phyloP scores from a whole-genome alignment of 202 grass and related monocot species.

The Musa balbisiana region DNA sequence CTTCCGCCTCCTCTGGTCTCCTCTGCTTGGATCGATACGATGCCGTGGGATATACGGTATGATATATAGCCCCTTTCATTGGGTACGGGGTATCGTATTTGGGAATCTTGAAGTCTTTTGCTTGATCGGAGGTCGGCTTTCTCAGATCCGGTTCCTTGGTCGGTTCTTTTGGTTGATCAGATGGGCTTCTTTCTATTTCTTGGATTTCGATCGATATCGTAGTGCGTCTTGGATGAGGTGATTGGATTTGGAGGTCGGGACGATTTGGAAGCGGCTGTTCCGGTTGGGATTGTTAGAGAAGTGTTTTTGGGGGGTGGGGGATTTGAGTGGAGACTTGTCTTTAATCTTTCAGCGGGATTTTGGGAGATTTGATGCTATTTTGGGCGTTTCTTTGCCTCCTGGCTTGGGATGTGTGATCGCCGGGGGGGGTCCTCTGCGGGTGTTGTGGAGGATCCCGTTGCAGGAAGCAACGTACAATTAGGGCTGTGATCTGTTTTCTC shows the following conservation, averaged over 20 bases:
- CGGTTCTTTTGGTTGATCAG: not conserved
- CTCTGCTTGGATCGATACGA: too few relatives aligned
- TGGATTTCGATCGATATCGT: not conserved
- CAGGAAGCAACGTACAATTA: conserved; percentile 34
- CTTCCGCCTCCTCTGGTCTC: not conserved
- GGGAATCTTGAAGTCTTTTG: not conserved
- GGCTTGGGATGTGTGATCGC: conserved; percentile 44
- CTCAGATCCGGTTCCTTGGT: not conserved
- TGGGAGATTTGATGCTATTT: conserved; percentile 18
- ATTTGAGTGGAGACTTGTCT: not conserved
- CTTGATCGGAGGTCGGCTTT: not conserved
- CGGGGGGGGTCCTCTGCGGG: conserved; percentile 42
- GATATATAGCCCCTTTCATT: not conserved
- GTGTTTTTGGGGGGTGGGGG: not conserved
- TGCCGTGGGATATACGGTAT: not conserved
- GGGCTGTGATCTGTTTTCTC: not conserved
- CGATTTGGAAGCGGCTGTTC: not conserved
- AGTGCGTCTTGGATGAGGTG: not conserved
- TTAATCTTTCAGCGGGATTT: not conserved
- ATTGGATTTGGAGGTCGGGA: not conserved
- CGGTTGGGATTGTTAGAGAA: not conserved
- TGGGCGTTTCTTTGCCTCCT: not conserved
- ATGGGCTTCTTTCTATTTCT: conserved; percentile 2
- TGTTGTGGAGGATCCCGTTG: conserved; percentile 63
- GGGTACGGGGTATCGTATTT: too few relatives aligned